Base-by-base conservation (phyloP, 148 eudicot genomes). In the Silene conica region DNA sequence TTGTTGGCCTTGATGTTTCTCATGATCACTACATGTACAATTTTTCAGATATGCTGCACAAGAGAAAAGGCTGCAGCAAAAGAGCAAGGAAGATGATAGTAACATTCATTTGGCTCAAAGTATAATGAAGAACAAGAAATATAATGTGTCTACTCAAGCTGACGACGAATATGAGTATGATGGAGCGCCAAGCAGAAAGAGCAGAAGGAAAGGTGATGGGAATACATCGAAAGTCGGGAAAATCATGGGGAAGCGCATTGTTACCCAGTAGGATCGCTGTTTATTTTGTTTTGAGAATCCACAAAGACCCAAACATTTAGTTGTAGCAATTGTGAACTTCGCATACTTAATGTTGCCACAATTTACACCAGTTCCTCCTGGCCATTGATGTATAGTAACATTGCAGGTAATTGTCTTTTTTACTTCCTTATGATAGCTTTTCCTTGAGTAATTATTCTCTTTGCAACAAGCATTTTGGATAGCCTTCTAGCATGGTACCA, bases 131-230 rank as follows among this genome's bases (percentile, higher is more conserved):
- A 92, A 92, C 77, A 81, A 85, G 45, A 72, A 73, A 64, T 95
- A 75, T 78, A 90, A 81, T 57, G 25, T 79, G 63, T 78, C 89
- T 56, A 79, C 81, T 77, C 88, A 72, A 77, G 97, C 96, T 59
- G 99, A 95, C 80, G 97, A 90, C 80, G 97, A 95, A 83, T 95
- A 95, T 80, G 99, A 95, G 77, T 88, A 80, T 79, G 97, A 87
- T 64, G 96, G 84, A 48, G 93, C 86, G 26, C 96, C 97, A 34
- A 78, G 80, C 64, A 95, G 76, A 84, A 90, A 86, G 82, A 80
- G 72, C 64, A 80, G 74, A 76, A 88, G 84, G 73, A 90, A 86
- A 88, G 86, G 77, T 55, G 83, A 73, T 50, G 83, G 79, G 65
- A 85, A 74, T 38, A 84, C 58, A 59, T 72, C 82, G 72, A 80